These are phyloP conservation scores for Sporothrix schenckii DNA, from an alignment of 2,329 filamentous ascomycete genomes.

Conservation along the genomic window DNA sequence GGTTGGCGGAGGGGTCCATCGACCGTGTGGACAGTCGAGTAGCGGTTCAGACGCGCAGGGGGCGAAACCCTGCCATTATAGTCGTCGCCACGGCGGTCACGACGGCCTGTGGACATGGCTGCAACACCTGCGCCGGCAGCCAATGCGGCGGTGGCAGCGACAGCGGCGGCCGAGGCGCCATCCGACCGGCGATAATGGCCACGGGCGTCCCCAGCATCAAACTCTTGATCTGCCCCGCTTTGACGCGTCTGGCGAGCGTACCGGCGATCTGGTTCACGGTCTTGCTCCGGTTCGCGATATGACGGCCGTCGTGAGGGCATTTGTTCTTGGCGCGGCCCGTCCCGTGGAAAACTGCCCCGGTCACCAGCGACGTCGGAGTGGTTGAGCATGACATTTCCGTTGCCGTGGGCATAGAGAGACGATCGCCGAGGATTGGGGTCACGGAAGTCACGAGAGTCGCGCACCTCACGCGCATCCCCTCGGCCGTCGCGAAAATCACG, in stretches of 20 bases:
- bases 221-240: neutral
- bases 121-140: slow-evolving; percentile 17
- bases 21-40: slow-evolving; percentile 17
- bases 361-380: neutral
- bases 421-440: slow-evolving; percentile 14
- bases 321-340: neutral
- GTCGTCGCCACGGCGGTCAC: neutral
- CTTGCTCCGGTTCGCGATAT: slow-evolving; percentile 8
- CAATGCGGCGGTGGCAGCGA: slow-evolving; percentile 14
- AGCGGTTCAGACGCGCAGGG: neutral
- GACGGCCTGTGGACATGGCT: neutral
- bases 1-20: slow-evolving; percentile 6
- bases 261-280: neutral
- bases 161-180: slow-evolving; percentile 19
- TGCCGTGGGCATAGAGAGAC: slow-evolving; percentile 28
- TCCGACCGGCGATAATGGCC: slow-evolving; percentile 7
- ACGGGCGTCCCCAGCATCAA: neutral
- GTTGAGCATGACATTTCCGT: slow-evolving; percentile 17
- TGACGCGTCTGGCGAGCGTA: neutral
- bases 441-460: neutral
- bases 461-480: neutral
- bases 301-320: neutral
- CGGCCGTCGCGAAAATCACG: neutral
- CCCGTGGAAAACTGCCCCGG: neutral
- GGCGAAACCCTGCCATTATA: neutral